Percentiles rank a stretch among this genome's conserved stretches.
These are phyloP conservation scores for Pythium plurisporium DNA, from an alignment of 352 stramenopile genomes.

Conservation along the genomic window DNA sequence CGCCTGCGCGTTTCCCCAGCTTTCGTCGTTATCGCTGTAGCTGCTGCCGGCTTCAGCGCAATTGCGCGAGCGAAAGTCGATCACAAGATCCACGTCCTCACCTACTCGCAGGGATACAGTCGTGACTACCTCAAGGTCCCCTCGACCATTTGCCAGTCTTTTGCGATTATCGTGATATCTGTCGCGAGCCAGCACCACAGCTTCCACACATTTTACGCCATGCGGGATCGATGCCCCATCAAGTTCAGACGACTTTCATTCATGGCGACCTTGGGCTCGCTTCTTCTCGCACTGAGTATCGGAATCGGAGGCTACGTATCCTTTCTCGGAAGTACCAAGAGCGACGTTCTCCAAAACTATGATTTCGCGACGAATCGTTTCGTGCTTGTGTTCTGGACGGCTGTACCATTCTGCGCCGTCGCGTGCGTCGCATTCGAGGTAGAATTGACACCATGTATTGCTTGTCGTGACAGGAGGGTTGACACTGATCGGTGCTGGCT, in stretches of 20 bases:
- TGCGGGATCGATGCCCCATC: constrained; percentile 31
- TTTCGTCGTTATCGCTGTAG: constrained; percentile 22
- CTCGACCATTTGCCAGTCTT: constrained; percentile 36
- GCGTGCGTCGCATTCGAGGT: constrained; percentile 49
- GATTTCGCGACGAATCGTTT: constrained; percentile 27
- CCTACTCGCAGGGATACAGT: constrained; percentile 27
- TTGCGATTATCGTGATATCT: constrained; percentile 39
- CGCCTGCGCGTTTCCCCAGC: constrained; percentile 26
- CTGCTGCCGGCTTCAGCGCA: constrained; percentile 28
- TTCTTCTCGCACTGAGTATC: constrained; percentile 34
- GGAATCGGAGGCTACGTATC: constrained; percentile 48
- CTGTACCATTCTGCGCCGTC: constrained; percentile 36
- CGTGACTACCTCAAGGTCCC: constrained; percentile 51
- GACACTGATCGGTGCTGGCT: neutral
- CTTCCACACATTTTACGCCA: constrained; percentile 54
- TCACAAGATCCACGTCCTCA: constrained; percentile 21
- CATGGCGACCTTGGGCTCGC: constrained; percentile 26
- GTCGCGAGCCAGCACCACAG: constrained; percentile 47
- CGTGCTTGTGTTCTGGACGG: constrained; percentile 38
- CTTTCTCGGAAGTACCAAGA: constrained; percentile 37
- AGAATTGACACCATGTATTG: neutral
- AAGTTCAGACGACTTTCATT: constrained; percentile 33
- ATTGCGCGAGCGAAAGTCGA: constrained; percentile 26
- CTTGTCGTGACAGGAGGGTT: neutral
- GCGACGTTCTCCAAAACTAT: constrained; percentile 49